phyloP scores from a whole-genome alignment of 805 yeast species.

The Clavispora carvajalis region DNA sequence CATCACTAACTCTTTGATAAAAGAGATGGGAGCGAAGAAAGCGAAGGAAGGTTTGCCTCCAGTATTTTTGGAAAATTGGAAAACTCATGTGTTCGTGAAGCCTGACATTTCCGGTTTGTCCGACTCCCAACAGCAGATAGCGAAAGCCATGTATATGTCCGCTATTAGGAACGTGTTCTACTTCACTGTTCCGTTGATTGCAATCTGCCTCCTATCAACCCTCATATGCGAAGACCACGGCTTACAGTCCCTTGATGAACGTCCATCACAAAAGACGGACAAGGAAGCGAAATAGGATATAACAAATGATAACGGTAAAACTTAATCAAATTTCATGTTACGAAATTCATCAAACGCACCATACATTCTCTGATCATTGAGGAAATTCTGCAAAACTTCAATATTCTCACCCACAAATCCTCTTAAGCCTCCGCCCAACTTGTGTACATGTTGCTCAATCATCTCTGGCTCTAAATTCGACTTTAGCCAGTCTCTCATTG shows the following conservation, averaged over 20 bases:
- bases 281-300: background rate
- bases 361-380: background rate
- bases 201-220: slow-evolving; percentile 25
- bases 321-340: background rate
- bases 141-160: slow-evolving; percentile 22
- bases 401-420: background rate
- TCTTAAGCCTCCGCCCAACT: background rate
- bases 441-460: background rate
- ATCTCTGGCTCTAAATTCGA: background rate
- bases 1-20: slow-evolving; percentile 30
- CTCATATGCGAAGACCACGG: slow-evolving; percentile 38
- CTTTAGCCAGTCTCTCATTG: background rate
- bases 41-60: slow-evolving; percentile 1
- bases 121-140: slow-evolving; percentile 15
- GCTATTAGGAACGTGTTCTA: slow-evolving; percentile 28
- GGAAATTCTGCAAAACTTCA: slow-evolving; percentile 1
- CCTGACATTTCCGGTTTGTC: slow-evolving; percentile 21
- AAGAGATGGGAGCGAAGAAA: slow-evolving; percentile 13
- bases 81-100: slow-evolving; percentile 24
- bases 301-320: background rate
- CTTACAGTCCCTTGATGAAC: slow-evolving; percentile 29
- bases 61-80: slow-evolving; percentile 19
- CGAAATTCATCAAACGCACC: background rate
- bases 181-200: slow-evolving; percentile 31
- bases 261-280: background rate